These are phyloP conservation scores for Hawksworthiomyces lignivorus DNA, from an alignment of 2,329 filamentous ascomycete species.

Conservation along the genomic window DNA sequence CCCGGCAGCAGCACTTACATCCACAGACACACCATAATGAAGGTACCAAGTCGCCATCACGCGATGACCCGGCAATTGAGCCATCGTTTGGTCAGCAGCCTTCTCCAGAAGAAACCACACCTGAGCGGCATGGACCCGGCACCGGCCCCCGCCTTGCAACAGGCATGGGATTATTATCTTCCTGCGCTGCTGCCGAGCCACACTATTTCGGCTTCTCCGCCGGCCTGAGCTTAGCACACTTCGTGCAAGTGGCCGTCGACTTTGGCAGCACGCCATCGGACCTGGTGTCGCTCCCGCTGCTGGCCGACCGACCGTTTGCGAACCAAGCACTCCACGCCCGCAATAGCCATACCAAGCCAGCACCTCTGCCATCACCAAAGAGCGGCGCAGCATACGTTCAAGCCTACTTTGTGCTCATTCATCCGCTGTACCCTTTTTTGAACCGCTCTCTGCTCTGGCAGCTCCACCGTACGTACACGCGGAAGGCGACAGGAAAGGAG, in stretches of 20 bases:
- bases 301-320: conserved; percentile 10
- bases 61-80: too few species aligned
- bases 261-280: conserved; percentile 6
- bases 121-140: too few species aligned
- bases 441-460: conserved; percentile 1
- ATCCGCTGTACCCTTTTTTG: conserved; percentile 10
- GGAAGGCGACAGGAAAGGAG: neutral
- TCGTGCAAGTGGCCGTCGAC: conserved; percentile 12
- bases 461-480: neutral
- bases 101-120: too few species aligned
- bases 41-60: too few species aligned
- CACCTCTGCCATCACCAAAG: neutral
- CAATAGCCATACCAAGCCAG: neutral
- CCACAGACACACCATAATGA: too few species aligned
- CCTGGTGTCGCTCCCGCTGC: conserved; percentile 7
- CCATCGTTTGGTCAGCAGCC: too few species aligned
- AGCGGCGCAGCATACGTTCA: conserved; percentile 6
- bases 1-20: neutral
- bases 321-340: conserved; percentile 8
- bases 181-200: conserved; percentile 8
- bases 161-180: conserved; percentile 11
- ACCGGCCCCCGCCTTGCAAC: neutral
- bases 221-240: conserved; percentile 10
- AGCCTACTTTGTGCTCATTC: conserved; percentile 9
- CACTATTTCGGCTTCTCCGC: conserved; percentile 13